phyloP scores from a whole-genome alignment of 2,329 filamentous ascomycete species.

The Colletotrichum horii region DNA sequence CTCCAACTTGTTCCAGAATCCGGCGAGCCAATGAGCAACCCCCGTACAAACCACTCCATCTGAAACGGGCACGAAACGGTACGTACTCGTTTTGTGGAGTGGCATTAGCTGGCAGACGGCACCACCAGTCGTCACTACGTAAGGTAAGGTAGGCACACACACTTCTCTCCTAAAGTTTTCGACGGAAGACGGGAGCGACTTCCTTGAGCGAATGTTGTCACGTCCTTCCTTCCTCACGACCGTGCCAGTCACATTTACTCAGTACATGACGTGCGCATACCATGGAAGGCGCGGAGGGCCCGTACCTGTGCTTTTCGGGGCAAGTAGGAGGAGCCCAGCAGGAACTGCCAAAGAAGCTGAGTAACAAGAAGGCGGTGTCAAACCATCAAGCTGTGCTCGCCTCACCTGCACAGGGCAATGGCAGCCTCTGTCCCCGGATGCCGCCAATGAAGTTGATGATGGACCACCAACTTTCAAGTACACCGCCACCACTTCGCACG shows the following conservation, averaged over 20 bases:
- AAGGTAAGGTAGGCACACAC: too few relatives aligned
- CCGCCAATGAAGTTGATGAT: neutral
- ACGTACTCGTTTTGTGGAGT: neutral
- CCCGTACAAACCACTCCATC: conserved; percentile 2
- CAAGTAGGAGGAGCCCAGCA: neutral
- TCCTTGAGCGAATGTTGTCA: neutral
- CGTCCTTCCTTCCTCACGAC: neutral
- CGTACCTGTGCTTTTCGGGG: neutral
- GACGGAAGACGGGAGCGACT: neutral
- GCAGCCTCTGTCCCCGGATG: neutral
- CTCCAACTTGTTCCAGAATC: conserved; percentile 12
- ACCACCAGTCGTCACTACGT: neutral
- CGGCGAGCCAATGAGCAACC: conserved; percentile 4
- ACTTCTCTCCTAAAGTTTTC: neutral
- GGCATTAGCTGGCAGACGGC: neutral
- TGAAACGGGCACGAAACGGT: conserved; percentile 18
- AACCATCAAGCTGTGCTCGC: neutral
- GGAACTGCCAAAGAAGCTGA: neutral
- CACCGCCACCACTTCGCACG: neutral
- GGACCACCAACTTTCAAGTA: neutral
- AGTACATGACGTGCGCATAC: neutral
- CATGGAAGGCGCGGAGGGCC: neutral
- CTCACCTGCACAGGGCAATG: neutral
- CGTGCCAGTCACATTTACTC: neutral
- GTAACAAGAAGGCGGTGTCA: neutral